Evolutionary conservation across 768 basidiomycete genomes (phyloP).

Genomic region (Cubamyces sp.): DNA sequence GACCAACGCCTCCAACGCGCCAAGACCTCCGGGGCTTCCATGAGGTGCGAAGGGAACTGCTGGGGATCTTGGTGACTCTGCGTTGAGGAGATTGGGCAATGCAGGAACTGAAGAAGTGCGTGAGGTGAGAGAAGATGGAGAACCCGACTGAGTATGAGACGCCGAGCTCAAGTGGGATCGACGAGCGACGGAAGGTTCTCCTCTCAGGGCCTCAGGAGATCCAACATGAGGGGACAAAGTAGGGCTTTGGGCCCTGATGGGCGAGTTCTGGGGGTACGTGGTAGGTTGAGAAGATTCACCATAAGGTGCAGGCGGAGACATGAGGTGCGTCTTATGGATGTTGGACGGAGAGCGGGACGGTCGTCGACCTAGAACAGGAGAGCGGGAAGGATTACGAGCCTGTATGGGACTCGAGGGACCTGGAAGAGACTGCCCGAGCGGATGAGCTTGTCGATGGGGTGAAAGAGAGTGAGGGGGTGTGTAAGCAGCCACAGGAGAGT

Average conservation of each 20-base stretch:
- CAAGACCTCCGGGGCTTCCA: constrained; percentile 25
- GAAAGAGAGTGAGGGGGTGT: constrained; percentile 14
- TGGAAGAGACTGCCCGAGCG: not conserved
- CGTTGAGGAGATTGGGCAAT: constrained; percentile 28
- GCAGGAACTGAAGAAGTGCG: constrained; percentile 27
- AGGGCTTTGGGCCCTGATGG: not conserved
- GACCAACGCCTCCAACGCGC: constrained; percentile 67
- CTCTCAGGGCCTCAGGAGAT: not conserved
- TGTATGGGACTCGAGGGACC: not conserved
- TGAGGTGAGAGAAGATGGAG: constrained; percentile 2
- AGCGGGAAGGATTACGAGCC: constrained; percentile 8
- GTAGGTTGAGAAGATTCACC: not conserved
- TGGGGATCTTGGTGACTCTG: constrained; percentile 30
- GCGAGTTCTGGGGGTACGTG: not conserved
- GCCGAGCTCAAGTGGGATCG: constrained; percentile 4
- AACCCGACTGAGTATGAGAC: constrained; percentile 11
- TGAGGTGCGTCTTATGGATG: not conserved
- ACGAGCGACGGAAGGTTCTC: constrained; percentile 2
- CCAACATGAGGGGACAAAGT: not conserved
- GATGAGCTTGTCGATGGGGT: not conserved
- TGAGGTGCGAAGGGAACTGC: constrained; percentile 19
- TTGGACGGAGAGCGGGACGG: constrained; percentile 12
- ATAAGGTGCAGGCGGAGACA: constrained; percentile 2
- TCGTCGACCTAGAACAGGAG: constrained; percentile 15
- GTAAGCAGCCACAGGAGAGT: constrained; percentile 6